Evolutionary conservation across 441 rosid species (phyloP), one percentile per base, ranked within the genome.

Genomic region (Viola pubescens): DNA sequence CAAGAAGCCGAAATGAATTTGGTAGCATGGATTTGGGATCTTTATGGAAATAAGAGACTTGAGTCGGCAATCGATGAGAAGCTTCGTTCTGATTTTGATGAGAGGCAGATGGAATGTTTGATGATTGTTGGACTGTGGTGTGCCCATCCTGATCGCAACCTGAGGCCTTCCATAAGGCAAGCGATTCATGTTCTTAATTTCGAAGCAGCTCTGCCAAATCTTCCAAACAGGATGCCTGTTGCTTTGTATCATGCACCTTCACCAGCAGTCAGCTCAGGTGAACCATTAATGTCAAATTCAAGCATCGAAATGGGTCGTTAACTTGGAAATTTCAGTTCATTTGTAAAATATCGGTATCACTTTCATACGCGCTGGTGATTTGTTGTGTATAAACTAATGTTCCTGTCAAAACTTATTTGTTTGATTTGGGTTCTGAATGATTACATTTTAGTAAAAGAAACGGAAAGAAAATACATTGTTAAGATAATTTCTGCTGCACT

Each of bases 151-250:
- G 79, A 74, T 49, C 48, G 26, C 16, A 56, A 7, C 14, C 11
- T 48, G 26, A 70, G 82, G 72, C 79, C 79, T 0, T 62, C 81
- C 2, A 52, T 82, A 4, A 74, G 73, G 42, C 86, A 76, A 59
- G 88, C 71, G 10, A 81, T 84, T 39, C 82, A 81, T n/a, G 86
- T 79, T n/a, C 43, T 86, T 14, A 76, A 77, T n/a, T 77, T 71
- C 11, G 83, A 86, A 53, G 74, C 74, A 0, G 62, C 70, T 0
- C 1, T 77, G 11, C 89, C 86, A 13, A 43, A 56, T 49, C 81
- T 81, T 3, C 70, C 69, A 5, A 9, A 34, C 0, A 46, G 55
- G 40, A 65, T 73, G 70, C 77, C 70, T 39, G 64, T 68, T 57
- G 80, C 82, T 43, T 34, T 60, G 42, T 78, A 70, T 61, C 67